Evolutionary conservation across 2,329 filamentous ascomycete species (phyloP).

Genomic region (Xylariaceae sp.): DNA sequence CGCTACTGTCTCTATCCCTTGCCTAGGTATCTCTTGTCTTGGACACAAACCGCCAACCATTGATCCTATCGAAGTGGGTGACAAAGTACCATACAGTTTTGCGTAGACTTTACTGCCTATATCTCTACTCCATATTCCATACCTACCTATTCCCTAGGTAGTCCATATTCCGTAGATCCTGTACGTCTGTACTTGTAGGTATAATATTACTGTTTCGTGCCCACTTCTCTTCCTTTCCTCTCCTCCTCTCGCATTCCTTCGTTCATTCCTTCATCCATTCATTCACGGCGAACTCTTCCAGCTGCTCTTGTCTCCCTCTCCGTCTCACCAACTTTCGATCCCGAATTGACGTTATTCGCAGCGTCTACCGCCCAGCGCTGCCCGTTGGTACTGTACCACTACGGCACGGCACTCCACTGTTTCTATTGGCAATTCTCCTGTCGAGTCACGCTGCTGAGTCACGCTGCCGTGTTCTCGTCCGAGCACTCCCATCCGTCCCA

Average conservation of each 20-base stretch:
- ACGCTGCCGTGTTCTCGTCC: not conserved
- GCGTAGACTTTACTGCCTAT: slow-evolving; percentile 3
- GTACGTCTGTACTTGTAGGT: slow-evolving; percentile 8
- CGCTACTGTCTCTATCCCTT: slow-evolving; percentile 12
- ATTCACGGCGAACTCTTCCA: not conserved
- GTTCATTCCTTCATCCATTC: not conserved
- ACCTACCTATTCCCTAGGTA: too few species aligned
- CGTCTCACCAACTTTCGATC: not conserved
- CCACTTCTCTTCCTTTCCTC: slow-evolving; percentile 3
- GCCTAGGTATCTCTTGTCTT: slow-evolving; percentile 14
- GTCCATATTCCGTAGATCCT: too few species aligned
- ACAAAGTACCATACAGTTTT: slow-evolving; percentile 17
- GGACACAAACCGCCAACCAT: slow-evolving; percentile 18
- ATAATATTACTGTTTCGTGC: slow-evolving; percentile 21
- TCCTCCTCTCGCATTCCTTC: slow-evolving; percentile 2
- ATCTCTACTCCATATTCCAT: too few species aligned
- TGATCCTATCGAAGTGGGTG: slow-evolving; percentile 7
- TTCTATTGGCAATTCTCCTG: slow-evolving; percentile 2
- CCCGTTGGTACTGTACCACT: not conserved
- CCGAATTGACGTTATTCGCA: not conserved
- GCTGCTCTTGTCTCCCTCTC: not conserved
- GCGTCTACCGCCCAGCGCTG: not conserved
- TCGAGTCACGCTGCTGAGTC: slow-evolving; percentile 1
- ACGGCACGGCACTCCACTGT: not conserved
- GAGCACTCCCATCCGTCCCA: slow-evolving; percentile 5